Conservation (phyloP, 2,329 filamentous ascomycete species). For the Colletotrichum chrysophilum region DNA sequence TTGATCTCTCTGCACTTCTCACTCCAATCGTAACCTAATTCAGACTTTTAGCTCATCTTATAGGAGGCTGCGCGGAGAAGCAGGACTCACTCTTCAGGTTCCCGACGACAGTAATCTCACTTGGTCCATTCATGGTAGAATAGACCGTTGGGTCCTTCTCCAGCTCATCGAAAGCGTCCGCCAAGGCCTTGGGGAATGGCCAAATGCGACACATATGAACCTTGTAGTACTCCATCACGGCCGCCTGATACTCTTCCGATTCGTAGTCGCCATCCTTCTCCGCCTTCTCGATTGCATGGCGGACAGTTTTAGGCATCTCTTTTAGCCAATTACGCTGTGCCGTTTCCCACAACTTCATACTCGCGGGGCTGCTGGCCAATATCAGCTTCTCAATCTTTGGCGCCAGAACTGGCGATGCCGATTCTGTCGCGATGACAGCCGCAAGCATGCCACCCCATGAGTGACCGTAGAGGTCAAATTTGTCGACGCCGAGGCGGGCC, state of each 20-base stretch:
- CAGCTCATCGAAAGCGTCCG: slow-evolving; percentile 31
- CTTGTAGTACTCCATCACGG: slow-evolving; percentile 35
- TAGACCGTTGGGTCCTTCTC: slow-evolving; percentile 35
- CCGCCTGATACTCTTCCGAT: slow-evolving; percentile 32
- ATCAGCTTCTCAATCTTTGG: slow-evolving; percentile 31
- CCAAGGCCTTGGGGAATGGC: slow-evolving; percentile 37
- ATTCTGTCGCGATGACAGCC: slow-evolving; percentile 39
- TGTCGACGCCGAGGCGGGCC: slow-evolving; percentile 39
- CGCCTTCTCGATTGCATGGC: slow-evolving; percentile 25
- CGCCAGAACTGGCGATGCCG: slow-evolving; percentile 14
- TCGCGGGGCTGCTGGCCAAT: slow-evolving; percentile 33
- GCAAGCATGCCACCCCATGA: slow-evolving; percentile 60
- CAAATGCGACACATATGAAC: slow-evolving; percentile 32
- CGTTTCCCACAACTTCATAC: slow-evolving; percentile 29
- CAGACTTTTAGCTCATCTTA: slow-evolving; percentile 18
- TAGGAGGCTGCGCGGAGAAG: not conserved
- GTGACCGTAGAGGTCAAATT: slow-evolving; percentile 52
- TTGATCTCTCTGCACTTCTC: slow-evolving; percentile 30
- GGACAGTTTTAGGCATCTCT: slow-evolving; percentile 26
- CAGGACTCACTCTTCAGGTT: not conserved
- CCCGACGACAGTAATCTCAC: slow-evolving; percentile 26
- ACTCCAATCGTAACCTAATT: slow-evolving; percentile 30
- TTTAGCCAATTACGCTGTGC: slow-evolving; percentile 17
- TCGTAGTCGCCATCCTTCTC: slow-evolving; percentile 31
- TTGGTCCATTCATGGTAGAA: slow-evolving; percentile 34